Evolutionary conservation across 352 stramenopile genomes (phyloP).

Genomic region (Phytophthora fragariaefolia): DNA sequence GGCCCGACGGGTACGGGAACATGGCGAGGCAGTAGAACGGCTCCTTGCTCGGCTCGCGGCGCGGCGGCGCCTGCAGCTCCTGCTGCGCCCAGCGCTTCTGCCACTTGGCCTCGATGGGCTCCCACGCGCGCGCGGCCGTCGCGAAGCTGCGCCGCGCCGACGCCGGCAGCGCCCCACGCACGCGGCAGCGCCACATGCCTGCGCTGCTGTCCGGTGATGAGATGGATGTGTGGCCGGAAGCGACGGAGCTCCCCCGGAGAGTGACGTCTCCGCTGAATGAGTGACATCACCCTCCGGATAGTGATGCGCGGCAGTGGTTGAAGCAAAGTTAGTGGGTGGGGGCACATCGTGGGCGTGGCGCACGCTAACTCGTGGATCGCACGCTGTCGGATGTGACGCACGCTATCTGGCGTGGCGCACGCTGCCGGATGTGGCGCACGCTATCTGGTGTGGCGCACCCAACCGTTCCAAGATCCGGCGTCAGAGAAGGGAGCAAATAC

Average conservation of each 20-base stretch:
- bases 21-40: conserved; percentile 94
- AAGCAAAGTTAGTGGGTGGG: no score
- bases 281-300: no score
- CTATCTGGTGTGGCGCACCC: no score
- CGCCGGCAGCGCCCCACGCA: conserved; percentile 10
- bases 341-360: no score
- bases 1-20: conserved; percentile 98
- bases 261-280: no score
- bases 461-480: background rate
- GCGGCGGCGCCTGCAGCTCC: conserved; percentile 7
- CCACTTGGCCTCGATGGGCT: conserved; percentile 73
- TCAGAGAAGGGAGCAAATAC: background rate
- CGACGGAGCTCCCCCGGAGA: no score
- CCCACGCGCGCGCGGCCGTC: conserved; percentile 48
- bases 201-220: background rate
- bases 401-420: no score
- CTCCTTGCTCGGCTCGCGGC: conserved; percentile 35
- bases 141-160: conserved; percentile 30
- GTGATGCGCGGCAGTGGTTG: no score
- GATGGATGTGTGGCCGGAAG: background rate
- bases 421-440: no score
- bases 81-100: conserved; percentile 64
- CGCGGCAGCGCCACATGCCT: conserved; percentile 34
- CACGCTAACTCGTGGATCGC: no score
- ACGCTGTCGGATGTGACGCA: no score